Evolutionary conservation across 164 flowering plant species (phyloP).

Genomic region (Chimonanthus praecox): DNA sequence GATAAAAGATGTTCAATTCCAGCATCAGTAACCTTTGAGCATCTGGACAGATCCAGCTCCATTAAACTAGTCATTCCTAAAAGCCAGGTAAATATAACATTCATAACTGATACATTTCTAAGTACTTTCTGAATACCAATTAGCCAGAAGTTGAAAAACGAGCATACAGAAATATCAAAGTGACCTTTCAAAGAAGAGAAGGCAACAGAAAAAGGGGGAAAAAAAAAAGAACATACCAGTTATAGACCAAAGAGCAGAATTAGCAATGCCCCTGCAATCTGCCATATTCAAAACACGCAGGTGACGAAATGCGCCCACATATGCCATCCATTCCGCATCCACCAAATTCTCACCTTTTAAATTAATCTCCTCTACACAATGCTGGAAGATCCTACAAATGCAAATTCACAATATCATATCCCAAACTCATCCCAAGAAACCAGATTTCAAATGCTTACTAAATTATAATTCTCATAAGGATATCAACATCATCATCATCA

Average conservation of each 20-base stretch:
- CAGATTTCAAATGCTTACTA: neutral
- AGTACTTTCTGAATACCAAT: neutral
- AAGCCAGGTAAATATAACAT: neutral
- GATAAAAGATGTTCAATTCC: constrained; percentile 66
- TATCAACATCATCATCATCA: too few species aligned
- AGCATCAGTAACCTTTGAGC: constrained; percentile 54
- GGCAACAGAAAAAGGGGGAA: neutral
- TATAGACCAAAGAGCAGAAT: constrained; percentile 71
- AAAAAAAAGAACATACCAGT: constrained; percentile 38
- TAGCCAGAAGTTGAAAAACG: neutral
- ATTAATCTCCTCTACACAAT: constrained; percentile 60
- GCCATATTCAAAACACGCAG: constrained; percentile 58
- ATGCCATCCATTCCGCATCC: constrained; percentile 96
- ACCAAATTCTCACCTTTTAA: constrained; percentile 55
- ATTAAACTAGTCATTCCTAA: constrained; percentile 55
- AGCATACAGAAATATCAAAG: too few species aligned
- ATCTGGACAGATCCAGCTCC: constrained; percentile 72
- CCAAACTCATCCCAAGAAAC: neutral
- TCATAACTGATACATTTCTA: neutral
- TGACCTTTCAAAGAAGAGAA: neutral
- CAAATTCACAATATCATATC: neutral
- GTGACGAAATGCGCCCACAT: constrained; percentile 60
- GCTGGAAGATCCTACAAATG: constrained; percentile 59
- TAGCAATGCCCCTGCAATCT: constrained; percentile 56
- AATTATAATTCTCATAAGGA: too few species aligned